Base-by-base conservation (phyloP, 345 rosid genomes). In the Hibiscus tridactylites region DNA sequence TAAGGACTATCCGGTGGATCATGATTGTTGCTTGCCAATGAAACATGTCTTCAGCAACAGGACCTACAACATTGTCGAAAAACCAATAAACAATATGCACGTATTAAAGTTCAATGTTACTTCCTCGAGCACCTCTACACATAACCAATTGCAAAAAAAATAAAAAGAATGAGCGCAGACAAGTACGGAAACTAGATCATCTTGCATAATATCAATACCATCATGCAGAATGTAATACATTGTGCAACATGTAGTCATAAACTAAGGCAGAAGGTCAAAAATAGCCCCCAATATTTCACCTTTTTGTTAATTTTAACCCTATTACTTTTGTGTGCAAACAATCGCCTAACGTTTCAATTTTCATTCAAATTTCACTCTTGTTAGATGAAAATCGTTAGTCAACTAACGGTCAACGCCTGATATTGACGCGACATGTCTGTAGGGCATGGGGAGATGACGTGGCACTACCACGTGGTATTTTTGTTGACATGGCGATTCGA, bases 1-100 rank as follows among this genome's bases (percentile, higher is more conserved):
- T 87, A 89, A 66, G 91, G 94, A 82, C 95, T 89, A 56, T 89
- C 95, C 26, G 90, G 83, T 74, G 95, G 95, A 78, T 92, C 91
- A 89, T 87, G 58, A 89, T 89, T 33, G 95, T 89, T 29, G 94
- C 94, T 70, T 89, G 94, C 91, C 94, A 89, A 79, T 87, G 91
- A 72, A 89, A 89, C 95, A 89, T 89, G 80, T 89, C 95, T 74
- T 89, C 95, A 2, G 92, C 95, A 46, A 87, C 92, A 68, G 95
- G 92, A 49, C 95, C 92, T 89, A 85, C 46, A 26, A 53, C 19
- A 75, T 17, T 46, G 1, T 12, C 26, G 21, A 44, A 9, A 64
- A 9, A 44, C 4, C 7, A 71, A 65, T 11, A 28, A 58, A 68
- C 1, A 35, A 39, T 12, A 65, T 19, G 35, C 6, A 58, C 3